phyloP scores from a whole-genome alignment of 2,329 filamentous ascomycete species.

The Arthrobotrys conoides region DNA sequence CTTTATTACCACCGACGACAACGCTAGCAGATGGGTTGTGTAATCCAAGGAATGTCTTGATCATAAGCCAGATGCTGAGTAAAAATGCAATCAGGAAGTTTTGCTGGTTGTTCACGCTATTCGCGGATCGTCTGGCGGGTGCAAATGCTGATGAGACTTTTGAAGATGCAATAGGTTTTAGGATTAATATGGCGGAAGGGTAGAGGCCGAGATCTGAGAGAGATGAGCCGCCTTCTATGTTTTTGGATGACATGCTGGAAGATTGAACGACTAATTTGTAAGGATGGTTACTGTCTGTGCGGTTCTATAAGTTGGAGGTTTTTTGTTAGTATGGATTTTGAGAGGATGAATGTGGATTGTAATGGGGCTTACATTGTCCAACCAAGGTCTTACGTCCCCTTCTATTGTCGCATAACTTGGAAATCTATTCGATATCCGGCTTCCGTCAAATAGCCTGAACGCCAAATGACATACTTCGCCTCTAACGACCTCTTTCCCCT shows the following conservation, averaged over 20 bases:
- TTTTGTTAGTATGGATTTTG: conserved; percentile 11
- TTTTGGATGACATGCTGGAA: conserved; percentile 31
- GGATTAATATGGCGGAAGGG: conserved; percentile 52
- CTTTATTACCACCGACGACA: conserved; percentile 31
- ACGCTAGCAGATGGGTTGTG: conserved; percentile 40
- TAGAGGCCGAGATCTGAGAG: conserved; percentile 46
- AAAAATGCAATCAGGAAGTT: conserved; percentile 54
- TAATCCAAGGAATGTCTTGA: conserved; percentile 49
- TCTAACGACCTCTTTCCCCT: conserved; percentile 32
- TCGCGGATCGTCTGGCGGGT: conserved; percentile 13
- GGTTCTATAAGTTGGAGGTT: conserved; percentile 22
- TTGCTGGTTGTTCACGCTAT: conserved; percentile 23
- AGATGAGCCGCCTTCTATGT: conserved; percentile 41
- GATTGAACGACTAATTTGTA: conserved; percentile 49
- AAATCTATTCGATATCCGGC: conserved; percentile 45
- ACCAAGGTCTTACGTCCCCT: conserved; percentile 48
- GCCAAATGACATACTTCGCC: conserved; percentile 44
- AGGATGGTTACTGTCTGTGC: conserved; percentile 41
- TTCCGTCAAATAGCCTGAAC: conserved; percentile 51
- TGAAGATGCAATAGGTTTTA: conserved; percentile 39
- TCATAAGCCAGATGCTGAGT: conserved; percentile 52
- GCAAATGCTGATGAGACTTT: conserved; percentile 42
- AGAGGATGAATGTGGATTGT: neutral
- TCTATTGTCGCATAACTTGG: conserved; percentile 30
- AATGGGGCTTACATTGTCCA: conserved; percentile 39